Conservation (phyloP, 345 rosid genomes). For the Eucalyptus lansdowneana region DNA sequence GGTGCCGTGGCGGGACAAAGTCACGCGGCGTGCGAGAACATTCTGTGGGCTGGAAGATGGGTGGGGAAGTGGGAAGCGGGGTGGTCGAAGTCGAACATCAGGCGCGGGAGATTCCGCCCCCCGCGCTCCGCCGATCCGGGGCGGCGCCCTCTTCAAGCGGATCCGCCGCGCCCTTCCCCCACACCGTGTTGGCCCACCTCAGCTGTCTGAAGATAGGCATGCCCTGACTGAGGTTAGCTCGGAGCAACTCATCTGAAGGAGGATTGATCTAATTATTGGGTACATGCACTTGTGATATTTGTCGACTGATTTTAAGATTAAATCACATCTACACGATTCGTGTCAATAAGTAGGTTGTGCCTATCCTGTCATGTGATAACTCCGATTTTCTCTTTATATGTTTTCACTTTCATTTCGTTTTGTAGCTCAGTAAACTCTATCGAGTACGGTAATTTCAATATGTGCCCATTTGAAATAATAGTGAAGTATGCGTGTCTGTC, state of each 20-base stretch:
- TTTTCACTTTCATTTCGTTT: rapidly evolving
- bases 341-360: too few species aligned
- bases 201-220: not conserved
- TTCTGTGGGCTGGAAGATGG: not conserved
- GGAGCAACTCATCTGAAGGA: not conserved
- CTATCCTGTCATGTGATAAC: too few species aligned
- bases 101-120: not conserved
- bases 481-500: rapidly evolving
- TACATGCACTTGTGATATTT: too few species aligned
- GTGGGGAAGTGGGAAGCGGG: too few species aligned
- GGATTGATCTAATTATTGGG: not conserved
- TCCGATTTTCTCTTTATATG: too few species aligned
- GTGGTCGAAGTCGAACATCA: not conserved
- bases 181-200: too few species aligned
- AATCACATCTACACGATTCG: rapidly evolving
- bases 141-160: not conserved
- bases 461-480: too few species aligned
- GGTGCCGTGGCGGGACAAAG: not conserved
- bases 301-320: too few species aligned
- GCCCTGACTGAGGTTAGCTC: not conserved
- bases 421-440: rapidly evolving
- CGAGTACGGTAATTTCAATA: rapidly evolving
- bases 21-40: not conserved
- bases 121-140: not conserved
- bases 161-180: not conserved